Evolutionary conservation across 1,139 yeast genomes (phyloP).

Genomic region (Casaregolazyma suthepensis): DNA sequence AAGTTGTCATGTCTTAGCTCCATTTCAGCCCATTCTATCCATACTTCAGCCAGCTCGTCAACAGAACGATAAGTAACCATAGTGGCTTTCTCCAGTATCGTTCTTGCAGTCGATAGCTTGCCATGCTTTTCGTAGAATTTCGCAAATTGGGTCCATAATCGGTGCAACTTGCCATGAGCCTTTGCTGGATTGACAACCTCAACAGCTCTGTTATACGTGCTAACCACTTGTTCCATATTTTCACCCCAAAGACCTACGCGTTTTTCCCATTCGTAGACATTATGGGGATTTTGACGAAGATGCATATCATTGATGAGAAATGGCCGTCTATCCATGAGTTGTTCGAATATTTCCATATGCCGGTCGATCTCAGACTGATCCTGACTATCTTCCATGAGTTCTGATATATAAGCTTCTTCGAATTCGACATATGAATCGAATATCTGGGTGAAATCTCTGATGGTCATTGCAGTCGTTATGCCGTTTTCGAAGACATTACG

Average conservation of each 20-base stretch:
- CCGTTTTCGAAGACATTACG: conserved; percentile 48
- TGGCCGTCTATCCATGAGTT: conserved; percentile 49
- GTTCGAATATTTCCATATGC: conserved; percentile 49
- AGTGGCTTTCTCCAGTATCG: conserved; percentile 57
- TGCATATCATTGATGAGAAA: conserved; percentile 59
- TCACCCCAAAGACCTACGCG: conserved; percentile 44
- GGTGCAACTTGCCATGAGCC: conserved; percentile 36
- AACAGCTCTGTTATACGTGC: conserved; percentile 62
- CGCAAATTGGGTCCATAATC: conserved; percentile 70
- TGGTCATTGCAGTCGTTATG: conserved; percentile 40
- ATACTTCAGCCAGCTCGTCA: conserved; percentile 62
- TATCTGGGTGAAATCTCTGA: conserved; percentile 57
- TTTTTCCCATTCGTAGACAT: conserved; percentile 63
- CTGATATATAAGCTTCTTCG: conserved; percentile 47
- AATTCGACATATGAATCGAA: conserved; percentile 61
- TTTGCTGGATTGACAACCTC: conserved; percentile 59
- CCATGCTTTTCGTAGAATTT: conserved; percentile 50
- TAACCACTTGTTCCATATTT: conserved; percentile 41
- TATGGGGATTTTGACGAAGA: conserved; percentile 56
- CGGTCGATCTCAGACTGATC: conserved; percentile 26
- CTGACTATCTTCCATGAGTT: conserved; percentile 31
- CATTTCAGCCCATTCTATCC: conserved; percentile 69
- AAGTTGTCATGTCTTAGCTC: conserved; percentile 47
- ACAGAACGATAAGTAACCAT: conserved; percentile 62
- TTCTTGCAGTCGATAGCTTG: conserved; percentile 49